Conservation (phyloP, 2,329 filamentous ascomycete species). For the Drechslerella coelobrocha region DNA sequence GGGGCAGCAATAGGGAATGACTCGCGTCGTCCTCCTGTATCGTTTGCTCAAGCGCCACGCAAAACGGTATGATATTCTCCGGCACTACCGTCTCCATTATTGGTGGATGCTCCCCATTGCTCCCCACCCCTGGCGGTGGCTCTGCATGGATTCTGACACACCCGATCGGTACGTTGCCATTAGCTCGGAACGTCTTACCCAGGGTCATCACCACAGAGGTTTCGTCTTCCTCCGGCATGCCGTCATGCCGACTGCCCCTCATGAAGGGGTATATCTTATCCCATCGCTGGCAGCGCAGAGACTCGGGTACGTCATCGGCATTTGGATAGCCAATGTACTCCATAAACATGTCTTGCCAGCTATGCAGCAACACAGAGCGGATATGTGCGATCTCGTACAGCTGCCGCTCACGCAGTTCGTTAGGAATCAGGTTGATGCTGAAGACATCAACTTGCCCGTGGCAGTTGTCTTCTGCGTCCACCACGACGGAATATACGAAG, state of each 20-base stretch:
- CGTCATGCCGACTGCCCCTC: slow-evolving; percentile 32
- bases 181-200: slow-evolving; percentile 44
- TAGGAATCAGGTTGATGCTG: slow-evolving; percentile 39
- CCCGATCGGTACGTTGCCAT: slow-evolving; percentile 43
- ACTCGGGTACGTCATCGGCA: slow-evolving; percentile 21
- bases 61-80: slow-evolving; percentile 48
- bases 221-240: slow-evolving; percentile 41
- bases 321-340: slow-evolving; percentile 39
- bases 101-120: slow-evolving; percentile 8
- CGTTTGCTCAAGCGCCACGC: slow-evolving; percentile 26
- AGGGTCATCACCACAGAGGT: slow-evolving; percentile 45
- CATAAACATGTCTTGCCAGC: slow-evolving; percentile 48
- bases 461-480: slow-evolving; percentile 23
- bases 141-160: slow-evolving; percentile 32
- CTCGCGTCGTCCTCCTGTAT: slow-evolving; percentile 46
- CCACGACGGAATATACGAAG: slow-evolving; percentile 35
- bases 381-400: slow-evolving; percentile 45
- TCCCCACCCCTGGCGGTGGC: slow-evolving; percentile 11
- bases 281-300: slow-evolving; percentile 47
- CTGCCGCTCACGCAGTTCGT: slow-evolving; percentile 33
- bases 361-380: slow-evolving; percentile 30
- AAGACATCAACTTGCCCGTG: slow-evolving; percentile 45
- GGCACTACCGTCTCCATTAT: slow-evolving; percentile 32
- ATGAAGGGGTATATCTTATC: slow-evolving; percentile 49
- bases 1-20: slow-evolving; percentile 31